Percentiles rank a stretch among this genome's conserved stretches.
Conservation (phyloP, 768 basidiomycete species). For the Calocybe gangraenosa region DNA sequence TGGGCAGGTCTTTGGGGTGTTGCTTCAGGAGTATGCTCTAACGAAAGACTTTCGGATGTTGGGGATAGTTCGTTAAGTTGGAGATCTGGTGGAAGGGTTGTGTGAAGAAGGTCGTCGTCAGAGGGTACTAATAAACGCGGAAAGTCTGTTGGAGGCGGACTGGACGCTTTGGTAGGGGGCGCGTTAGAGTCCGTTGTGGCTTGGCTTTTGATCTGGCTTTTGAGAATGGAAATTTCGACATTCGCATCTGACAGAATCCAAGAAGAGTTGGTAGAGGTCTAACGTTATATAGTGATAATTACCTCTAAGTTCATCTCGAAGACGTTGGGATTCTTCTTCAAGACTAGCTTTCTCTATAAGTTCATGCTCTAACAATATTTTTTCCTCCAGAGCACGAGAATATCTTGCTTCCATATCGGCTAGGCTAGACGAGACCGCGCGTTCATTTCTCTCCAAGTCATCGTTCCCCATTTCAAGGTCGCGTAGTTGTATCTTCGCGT, state of each 20-base stretch:
- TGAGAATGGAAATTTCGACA: slow-evolving; percentile 78
- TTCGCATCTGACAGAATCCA: slow-evolving; percentile 59
- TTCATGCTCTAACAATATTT: slow-evolving; percentile 95
- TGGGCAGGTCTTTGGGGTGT: slow-evolving; percentile 35
- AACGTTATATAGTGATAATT: slow-evolving; percentile 3
- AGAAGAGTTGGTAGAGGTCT: no score
- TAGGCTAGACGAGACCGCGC: slow-evolving; percentile 78
- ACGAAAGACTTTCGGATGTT: slow-evolving; percentile 35
- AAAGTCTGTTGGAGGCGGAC: slow-evolving; percentile 27
- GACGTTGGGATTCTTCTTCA: slow-evolving; percentile 86
- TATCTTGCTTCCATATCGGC: slow-evolving; percentile 87
- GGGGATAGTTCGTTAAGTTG: slow-evolving; percentile 54
- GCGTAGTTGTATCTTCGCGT: slow-evolving; percentile 67
- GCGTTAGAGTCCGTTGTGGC: slow-evolving; percentile 35
- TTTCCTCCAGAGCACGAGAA: slow-evolving; percentile 89
- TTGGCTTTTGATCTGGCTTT: slow-evolving; percentile 47
- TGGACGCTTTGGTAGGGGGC: slow-evolving; percentile 19
- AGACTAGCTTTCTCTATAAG: slow-evolving; percentile 84
- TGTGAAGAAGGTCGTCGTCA: slow-evolving; percentile 57
- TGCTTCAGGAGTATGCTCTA: slow-evolving; percentile 30
- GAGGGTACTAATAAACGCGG: slow-evolving; percentile 27
- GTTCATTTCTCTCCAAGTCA: slow-evolving; percentile 92
- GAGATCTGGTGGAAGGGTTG: slow-evolving; percentile 56
- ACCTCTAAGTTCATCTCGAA: slow-evolving; percentile 95
- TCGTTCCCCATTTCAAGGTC: slow-evolving; percentile 98